Evolutionary conservation across 495 filamentous ascomycete species (phyloP).

Genomic region (Arthonia radiata): DNA sequence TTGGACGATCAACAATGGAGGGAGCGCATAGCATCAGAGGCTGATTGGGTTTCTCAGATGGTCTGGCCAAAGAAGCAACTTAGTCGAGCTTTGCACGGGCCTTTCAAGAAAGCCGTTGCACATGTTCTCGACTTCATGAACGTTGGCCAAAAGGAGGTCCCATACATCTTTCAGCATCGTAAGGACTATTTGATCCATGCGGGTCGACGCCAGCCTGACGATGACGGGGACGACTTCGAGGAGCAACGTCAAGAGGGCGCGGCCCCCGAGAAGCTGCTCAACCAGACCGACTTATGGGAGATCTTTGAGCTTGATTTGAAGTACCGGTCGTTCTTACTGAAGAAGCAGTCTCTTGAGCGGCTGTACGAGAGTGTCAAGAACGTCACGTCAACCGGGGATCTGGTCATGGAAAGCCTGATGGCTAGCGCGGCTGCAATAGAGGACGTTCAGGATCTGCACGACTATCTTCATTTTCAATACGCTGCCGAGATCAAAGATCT

Average conservation of each 20-base stretch:
- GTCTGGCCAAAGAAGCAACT: conserved; percentile 69
- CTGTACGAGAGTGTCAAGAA: conserved; percentile 48
- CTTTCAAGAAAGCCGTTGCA: conserved; percentile 65
- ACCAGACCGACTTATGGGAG: conserved; percentile 81
- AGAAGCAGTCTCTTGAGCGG: conserved; percentile 57
- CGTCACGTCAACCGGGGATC: conserved; percentile 26
- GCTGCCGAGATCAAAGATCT: conserved; percentile 57
- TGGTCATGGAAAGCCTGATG: conserved; percentile 57
- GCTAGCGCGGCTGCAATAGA: conserved; percentile 56
- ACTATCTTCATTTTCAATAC: conserved; percentile 92
- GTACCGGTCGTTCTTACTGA: conserved; percentile 72
- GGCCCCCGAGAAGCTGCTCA: conserved; percentile 65
- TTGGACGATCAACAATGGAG: conserved; percentile 42
- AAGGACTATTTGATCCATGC: conserved; percentile 95
- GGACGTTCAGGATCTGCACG: conserved; percentile 85
- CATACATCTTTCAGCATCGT: conserved; percentile 92
- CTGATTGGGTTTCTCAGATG: conserved; percentile 67
- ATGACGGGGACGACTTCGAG: too few species aligned
- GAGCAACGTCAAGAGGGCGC: too few species aligned
- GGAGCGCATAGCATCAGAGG: conserved; percentile 47
- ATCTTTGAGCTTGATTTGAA: conserved; percentile 86
- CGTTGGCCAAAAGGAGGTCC: conserved; percentile 77
- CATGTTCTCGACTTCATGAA: conserved; percentile 93
- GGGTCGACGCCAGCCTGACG: conserved; percentile 41
- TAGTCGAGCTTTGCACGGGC: conserved; percentile 39